Base-by-base conservation (phyloP, 208 protist genomes). In the Acanthamoeba triangularis region DNA sequence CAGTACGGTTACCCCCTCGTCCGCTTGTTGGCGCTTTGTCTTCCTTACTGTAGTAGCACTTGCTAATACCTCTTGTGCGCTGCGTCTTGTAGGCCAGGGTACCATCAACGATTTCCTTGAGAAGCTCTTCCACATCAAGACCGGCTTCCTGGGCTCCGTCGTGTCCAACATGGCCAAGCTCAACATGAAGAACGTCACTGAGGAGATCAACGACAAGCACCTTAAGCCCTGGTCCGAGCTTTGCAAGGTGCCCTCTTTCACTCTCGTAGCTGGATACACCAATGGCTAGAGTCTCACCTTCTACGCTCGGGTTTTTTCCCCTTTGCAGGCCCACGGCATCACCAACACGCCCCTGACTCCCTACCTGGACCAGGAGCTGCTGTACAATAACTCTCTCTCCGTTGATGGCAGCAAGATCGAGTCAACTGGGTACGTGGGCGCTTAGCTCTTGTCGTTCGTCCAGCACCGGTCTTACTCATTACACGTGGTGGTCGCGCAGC, bases 201-300 rank as follows among this genome's bases (percentile, higher is more conserved):
- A 98, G 65, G 97, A 97, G 35, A 97, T 96, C 52, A 99, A 99
- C 95, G 98, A 99, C 37, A 98, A 98, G 94, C 99, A 99, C 96
- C 95, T 99, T 44, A 96, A 98, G 85, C 98, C 98, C 52, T 99
- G 99, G 98, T 97, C 96, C 49, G 97, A 98, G 52, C 94, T 99
- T 47, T 98, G 97, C 59, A 98, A 98, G 69, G 94, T 95, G 25
- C 33, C 30, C 49, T 30, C n/a, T n/a, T n/a, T n/a, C 78, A 41
- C 16, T 3, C n/a, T 30, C 33, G 28, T 54, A 54, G 44, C 2
- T 65, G 14, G 7, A 72, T 72, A 30, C 49, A 30, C 7, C 14
- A 44, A 61, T n/a, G 16, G 52, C 37, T 65, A 8, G 30, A 90
- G 1, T 90, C 37, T 47, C 37, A 18, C 16, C n/a, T 23, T 13